Conservation (phyloP, 768 basidiomycete species). For the Suillus discolor region DNA sequence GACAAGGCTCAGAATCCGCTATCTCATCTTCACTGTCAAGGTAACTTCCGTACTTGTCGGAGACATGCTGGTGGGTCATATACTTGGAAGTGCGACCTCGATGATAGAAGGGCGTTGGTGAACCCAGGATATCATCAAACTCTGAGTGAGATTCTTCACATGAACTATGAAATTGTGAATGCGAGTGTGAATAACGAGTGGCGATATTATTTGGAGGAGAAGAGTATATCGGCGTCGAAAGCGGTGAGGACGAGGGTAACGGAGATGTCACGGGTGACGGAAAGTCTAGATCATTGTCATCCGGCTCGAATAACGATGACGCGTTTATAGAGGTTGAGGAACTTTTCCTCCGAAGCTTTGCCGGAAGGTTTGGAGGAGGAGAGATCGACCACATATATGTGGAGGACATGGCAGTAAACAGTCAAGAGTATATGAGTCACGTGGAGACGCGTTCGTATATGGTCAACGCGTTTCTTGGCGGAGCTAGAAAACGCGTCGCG, state of each 20-base stretch:
- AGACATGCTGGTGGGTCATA: neutral
- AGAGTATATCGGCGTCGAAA: slow-evolving; percentile 17
- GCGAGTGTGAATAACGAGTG: slow-evolving; percentile 1
- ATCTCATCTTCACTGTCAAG: neutral
- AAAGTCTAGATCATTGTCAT: neutral
- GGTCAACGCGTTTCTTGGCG: slow-evolving; percentile 38
- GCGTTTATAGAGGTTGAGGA: slow-evolving; percentile 20
- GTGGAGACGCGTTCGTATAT: slow-evolving; percentile 20
- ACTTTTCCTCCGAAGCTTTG: slow-evolving; percentile 25
- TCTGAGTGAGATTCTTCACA: too few species aligned
- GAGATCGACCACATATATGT: slow-evolving; percentile 10
- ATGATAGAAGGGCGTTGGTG: slow-evolving; percentile 12
- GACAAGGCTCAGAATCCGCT: neutral
- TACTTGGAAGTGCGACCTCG: slow-evolving; percentile 2
- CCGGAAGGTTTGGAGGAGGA: slow-evolving; percentile 20
- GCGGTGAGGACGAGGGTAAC: slow-evolving; percentile 22
- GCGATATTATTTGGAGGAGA: neutral
- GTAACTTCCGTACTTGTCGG: slow-evolving; percentile 4
- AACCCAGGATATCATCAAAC: neutral
- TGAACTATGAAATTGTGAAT: neutral
- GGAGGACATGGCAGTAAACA: slow-evolving; percentile 31
- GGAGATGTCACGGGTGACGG: slow-evolving; percentile 21
- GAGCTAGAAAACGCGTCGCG: slow-evolving; percentile 25
- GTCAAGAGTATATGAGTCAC: slow-evolving; percentile 34
- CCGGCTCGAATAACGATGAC: slow-evolving; percentile 7